These are phyloP conservation scores for Vigna hirtella DNA, from an alignment of 306 rosid species.

Conservation along the genomic window DNA sequence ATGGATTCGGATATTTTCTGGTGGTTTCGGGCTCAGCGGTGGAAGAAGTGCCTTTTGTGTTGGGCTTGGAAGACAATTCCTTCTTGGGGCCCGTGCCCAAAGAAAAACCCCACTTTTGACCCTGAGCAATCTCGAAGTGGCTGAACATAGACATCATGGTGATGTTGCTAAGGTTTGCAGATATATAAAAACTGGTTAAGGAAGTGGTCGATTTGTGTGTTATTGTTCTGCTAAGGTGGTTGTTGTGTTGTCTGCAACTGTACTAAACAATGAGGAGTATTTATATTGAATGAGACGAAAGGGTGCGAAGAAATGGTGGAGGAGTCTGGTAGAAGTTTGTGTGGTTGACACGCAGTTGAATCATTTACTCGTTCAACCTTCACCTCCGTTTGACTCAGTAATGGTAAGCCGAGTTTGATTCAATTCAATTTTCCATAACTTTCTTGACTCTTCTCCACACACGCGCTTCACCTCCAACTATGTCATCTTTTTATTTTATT, in stretches of 20 bases:
- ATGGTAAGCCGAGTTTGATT: background rate
- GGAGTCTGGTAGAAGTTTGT: background rate
- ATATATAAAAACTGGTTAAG: background rate
- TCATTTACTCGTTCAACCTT: conserved; percentile 16
- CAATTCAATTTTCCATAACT: background rate
- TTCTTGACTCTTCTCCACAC: too few relatives aligned
- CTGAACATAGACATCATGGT: conserved; percentile 63
- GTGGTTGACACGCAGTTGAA: background rate
- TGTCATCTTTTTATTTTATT: too few relatives aligned
- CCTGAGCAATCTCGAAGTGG: conserved; percentile 52
- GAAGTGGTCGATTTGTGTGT: background rate
- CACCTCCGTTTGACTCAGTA: background rate
- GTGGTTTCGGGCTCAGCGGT: conserved; percentile 30
- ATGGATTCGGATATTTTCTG: conserved; percentile 9
- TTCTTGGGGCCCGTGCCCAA: background rate
- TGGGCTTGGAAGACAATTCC: conserved; percentile 7
- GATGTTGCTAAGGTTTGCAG: background rate
- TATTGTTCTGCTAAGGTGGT: background rate
- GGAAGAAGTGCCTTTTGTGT: conserved; percentile 27
- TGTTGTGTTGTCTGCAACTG: background rate
- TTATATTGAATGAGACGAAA: conserved; percentile 3
- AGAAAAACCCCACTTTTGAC: conserved; percentile 34
- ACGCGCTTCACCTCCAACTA: too few relatives aligned
- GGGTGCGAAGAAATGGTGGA: conserved; percentile 19
- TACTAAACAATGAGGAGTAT: background rate